These are phyloP conservation scores for Conidiobolus incongruus DNA, from an alignment of 371 early-diverging fungal genomes.

Conservation along the genomic window DNA sequence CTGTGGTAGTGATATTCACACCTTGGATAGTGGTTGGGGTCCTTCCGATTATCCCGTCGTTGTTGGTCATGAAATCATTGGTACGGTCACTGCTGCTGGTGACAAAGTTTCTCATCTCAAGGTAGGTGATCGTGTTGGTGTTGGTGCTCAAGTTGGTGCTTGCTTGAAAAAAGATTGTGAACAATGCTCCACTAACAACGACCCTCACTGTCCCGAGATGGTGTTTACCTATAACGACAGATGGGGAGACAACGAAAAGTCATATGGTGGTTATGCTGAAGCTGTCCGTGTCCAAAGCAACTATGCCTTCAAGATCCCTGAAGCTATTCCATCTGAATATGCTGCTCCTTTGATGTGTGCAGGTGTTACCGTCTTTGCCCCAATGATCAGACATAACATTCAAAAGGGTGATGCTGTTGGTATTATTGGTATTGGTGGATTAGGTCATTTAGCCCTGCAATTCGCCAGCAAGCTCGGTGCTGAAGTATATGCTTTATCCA, in stretches of 20 bases:
- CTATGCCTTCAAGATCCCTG: conserved; percentile 24
- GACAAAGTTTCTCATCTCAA: conserved; percentile 19
- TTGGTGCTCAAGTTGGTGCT: conserved; percentile 27
- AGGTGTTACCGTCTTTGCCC: no score
- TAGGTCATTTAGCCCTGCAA: conserved; percentile 47
- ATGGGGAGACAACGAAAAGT: conserved; percentile 2
- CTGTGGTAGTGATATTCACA: conserved; percentile 34
- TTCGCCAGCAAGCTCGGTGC: conserved; percentile 34
- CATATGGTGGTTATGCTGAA: conserved; percentile 21
- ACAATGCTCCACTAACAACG: conserved; percentile 20
- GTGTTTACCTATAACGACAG: conserved; percentile 21
- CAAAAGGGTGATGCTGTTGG: no score
- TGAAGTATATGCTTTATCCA: no score
- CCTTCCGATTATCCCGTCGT: conserved; percentile 28
- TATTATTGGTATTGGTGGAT: conserved; percentile 40
- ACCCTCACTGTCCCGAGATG: conserved; percentile 23
- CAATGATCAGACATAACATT: no score
- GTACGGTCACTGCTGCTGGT: conserved; percentile 42
- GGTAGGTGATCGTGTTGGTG: conserved; percentile 55
- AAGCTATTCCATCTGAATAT: conserved; percentile 14
- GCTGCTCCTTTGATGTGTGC: no score
- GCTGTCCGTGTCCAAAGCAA: conserved; percentile 14
- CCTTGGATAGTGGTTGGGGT: conserved; percentile 30
- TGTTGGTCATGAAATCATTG: no score
- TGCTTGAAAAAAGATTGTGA: conserved; percentile 18